Evolutionary conservation across 352 stramenopile genomes (phyloP).

Genomic region (Globisporangium heterothallicum): DNA sequence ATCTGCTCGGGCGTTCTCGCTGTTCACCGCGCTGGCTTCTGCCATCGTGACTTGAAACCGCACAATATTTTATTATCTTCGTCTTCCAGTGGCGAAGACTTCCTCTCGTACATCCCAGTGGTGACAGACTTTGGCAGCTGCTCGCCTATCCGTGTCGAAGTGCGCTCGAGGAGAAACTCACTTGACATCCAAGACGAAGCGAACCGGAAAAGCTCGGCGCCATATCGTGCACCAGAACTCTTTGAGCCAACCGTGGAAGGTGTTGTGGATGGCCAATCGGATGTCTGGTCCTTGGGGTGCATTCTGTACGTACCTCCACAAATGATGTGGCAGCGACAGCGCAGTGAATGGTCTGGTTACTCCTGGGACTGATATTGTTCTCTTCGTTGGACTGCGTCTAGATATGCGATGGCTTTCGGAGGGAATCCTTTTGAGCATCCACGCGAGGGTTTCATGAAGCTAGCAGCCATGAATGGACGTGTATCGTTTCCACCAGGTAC

Average conservation of each 20-base stretch:
- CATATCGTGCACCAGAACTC: slow-evolving; percentile 80
- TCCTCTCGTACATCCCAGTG: slow-evolving; percentile 71
- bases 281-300: slow-evolving; percentile 83
- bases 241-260: slow-evolving; percentile 69
- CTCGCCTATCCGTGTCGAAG: slow-evolving; percentile 59
- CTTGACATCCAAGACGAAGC: slow-evolving; percentile 77
- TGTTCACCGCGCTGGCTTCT: slow-evolving; percentile 74
- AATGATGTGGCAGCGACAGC: background rate
- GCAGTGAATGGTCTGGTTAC: background rate
- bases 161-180: slow-evolving; percentile 61
- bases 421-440: slow-evolving; percentile 75
- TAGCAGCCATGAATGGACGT: slow-evolving; percentile 72
- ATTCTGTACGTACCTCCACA: slow-evolving; percentile 43
- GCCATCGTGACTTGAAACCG: slow-evolving; percentile 81
- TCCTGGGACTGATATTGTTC: background rate
- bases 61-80: slow-evolving; percentile 81
- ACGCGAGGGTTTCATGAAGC: slow-evolving; percentile 80
- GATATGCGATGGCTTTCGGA: slow-evolving; percentile 84
- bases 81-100: slow-evolving; percentile 52
- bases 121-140: slow-evolving; percentile 86
- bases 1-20: slow-evolving; percentile 76
- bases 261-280: slow-evolving; percentile 69
- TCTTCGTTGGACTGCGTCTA: slow-evolving; percentile 12
- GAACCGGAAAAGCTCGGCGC: slow-evolving; percentile 75
- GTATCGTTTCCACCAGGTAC: slow-evolving; percentile 69